These are phyloP conservation scores for Akanthomyces uredinophilus DNA, from an alignment of 2,329 filamentous ascomycete species.

Conservation along the genomic window DNA sequence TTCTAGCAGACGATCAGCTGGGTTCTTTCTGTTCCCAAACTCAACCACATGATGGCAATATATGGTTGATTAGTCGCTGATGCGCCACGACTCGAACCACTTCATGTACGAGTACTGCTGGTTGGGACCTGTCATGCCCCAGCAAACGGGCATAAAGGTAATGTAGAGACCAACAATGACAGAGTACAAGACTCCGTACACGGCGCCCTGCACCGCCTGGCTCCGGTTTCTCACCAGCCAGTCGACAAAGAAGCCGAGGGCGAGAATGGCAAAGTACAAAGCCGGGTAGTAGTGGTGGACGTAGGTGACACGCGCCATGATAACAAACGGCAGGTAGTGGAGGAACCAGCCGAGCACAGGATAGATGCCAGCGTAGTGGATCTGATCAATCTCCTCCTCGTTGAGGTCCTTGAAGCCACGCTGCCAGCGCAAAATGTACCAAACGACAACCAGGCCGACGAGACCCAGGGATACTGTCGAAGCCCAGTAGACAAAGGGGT, in stretches of 20 bases:
- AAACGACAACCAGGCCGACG: conserved; percentile 67
- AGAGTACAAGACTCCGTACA: conserved; percentile 72
- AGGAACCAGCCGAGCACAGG: conserved; percentile 91
- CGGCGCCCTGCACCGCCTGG: conserved; percentile 56
- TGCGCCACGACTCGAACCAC: conserved; percentile 86
- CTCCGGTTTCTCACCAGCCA: conserved; percentile 69
- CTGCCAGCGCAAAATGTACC: conserved; percentile 94
- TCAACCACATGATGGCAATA: too few species aligned
- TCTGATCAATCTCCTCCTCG: conserved; percentile 77
- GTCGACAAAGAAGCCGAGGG: conserved; percentile 81
- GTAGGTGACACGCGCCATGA: conserved; percentile 98
- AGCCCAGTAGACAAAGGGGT: conserved; percentile 94
- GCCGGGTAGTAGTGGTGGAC: conserved; percentile 99
- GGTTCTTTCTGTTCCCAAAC: background rate
- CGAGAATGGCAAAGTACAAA: conserved; percentile 92
- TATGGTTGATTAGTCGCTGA: conserved; percentile 52
- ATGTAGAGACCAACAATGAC: conserved; percentile 77
- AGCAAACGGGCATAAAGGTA: conserved; percentile 88
- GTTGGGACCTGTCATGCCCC: conserved; percentile 86
- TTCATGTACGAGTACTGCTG: conserved; percentile 85
- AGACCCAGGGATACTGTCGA: conserved; percentile 73
- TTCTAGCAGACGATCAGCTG: background rate
- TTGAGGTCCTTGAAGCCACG: conserved; percentile 84
- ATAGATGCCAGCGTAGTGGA: conserved; percentile 90
- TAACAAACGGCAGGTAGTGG: conserved; percentile 91